Evolutionary conservation across 2,329 filamentous ascomycete genomes (phyloP).

Genomic region (Fusarium falciforme): DNA sequence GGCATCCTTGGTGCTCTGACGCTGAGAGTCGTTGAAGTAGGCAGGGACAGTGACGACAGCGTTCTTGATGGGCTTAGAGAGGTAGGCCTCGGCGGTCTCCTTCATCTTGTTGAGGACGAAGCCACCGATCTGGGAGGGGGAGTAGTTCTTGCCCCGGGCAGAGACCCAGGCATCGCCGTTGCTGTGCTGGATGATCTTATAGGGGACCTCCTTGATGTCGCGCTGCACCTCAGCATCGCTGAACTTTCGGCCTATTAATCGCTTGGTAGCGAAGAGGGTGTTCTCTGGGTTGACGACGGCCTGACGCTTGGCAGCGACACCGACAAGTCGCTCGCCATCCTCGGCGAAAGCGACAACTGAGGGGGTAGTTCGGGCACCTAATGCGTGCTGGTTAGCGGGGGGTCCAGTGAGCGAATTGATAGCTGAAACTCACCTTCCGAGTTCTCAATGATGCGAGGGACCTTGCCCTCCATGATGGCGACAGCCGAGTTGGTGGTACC

Average conservation of each 20-base stretch:
- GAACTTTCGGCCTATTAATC: conserved; percentile 98
- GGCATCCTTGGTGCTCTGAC: conserved; percentile 97
- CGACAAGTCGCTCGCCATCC: conserved; percentile 94
- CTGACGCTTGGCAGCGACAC: conserved; percentile 97
- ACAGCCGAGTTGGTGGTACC: conserved; percentile 99
- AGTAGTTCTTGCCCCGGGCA: conserved; percentile 94
- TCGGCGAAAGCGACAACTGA: conserved; percentile 96
- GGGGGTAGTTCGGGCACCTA: conserved; percentile 59
- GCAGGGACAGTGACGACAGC: conserved; percentile 96
- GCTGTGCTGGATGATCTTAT: conserved; percentile 97
- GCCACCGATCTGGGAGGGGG: conserved; percentile 96
- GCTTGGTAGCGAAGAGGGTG: conserved; percentile 98
- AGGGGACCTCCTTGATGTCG: conserved; percentile 96
- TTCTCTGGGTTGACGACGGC: conserved; percentile 99
- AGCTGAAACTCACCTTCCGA: conserved; percentile 75
- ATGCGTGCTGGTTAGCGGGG: conserved; percentile 11
- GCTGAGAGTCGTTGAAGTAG: conserved; percentile 99
- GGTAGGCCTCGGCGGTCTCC: conserved; percentile 95
- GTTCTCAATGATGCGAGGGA: conserved; percentile 97
- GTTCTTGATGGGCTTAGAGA: conserved; percentile 92
- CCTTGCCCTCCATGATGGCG: conserved; percentile 97
- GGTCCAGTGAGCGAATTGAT: conserved; percentile 13
- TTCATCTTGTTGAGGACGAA: conserved; percentile 99
- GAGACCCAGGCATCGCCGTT: conserved; percentile 98
- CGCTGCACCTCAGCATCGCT: conserved; percentile 93